A percentile compares a stretch with the other conserved stretches of the same genome.
phyloP scores from a whole-genome alignment of 305 asterid genomes.

The Fraxinus albicans region DNA sequence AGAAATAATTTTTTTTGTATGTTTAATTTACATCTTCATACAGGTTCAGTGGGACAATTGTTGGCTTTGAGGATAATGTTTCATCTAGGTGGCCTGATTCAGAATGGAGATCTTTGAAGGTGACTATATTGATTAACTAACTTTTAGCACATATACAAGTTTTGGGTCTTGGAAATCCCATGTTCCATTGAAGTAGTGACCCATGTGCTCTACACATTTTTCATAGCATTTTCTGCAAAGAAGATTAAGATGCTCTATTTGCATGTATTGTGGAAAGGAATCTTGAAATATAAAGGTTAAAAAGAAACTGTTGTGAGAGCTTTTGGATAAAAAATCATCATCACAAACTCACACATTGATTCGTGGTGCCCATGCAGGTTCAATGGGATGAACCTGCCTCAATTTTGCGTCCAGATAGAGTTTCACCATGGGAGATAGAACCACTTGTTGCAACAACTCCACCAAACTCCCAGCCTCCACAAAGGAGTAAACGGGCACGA shows the following conservation, averaged over 20 bases:
- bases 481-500: slow-evolving; percentile 72
- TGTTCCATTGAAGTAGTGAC: slow-evolving; percentile 7
- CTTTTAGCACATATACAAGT: not conserved
- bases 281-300: not conserved
- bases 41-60: slow-evolving; percentile 97
- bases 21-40: slow-evolving; percentile 10
- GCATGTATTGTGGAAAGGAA: slow-evolving; percentile 15
- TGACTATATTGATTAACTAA: slow-evolving; percentile 15
- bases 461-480: slow-evolving; percentile 56
- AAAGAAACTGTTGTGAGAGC: not conserved
- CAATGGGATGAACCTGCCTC: slow-evolving; percentile 93
- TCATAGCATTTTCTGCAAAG: not conserved
- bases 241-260: slow-evolving; percentile 3
- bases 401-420: slow-evolving; percentile 73
- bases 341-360: not conserved
- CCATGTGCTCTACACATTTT: not conserved
- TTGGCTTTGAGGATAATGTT: slow-evolving; percentile 66
- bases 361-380: slow-evolving; percentile 49
- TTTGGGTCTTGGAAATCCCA: not conserved
- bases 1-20: not conserved
- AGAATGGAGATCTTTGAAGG: slow-evolving; percentile 92
- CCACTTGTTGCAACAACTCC: slow-evolving; percentile 52
- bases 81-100: slow-evolving; percentile 84
- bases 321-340: slow-evolving; percentile 16
- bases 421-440: slow-evolving; percentile 81